Evolutionary conservation across 2,329 filamentous ascomycete genomes (phyloP), one percentile per base, ranked within the genome.

Genomic region (Graphilbum fragrans): DNA sequence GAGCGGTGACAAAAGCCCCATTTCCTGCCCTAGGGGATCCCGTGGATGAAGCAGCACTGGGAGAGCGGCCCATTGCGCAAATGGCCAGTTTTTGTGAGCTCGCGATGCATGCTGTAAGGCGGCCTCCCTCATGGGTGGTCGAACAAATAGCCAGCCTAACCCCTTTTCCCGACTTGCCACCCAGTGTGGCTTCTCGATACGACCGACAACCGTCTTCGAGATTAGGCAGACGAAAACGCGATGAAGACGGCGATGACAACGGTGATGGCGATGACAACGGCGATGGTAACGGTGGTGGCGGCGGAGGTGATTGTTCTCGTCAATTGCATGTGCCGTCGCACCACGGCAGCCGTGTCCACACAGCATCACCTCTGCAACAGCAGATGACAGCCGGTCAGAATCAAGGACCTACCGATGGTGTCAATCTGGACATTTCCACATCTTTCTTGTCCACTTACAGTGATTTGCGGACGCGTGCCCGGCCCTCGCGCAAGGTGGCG

Each of bases 61-160:
- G 18, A 23, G 33, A 39, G 25, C 37, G 35, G 32, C 41, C 31
- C 11, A 39, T 43, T 12, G 31, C 41, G 18, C 41, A 39, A 19
- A 37, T 45, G 14, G 43, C 16, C 27, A 41, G 42, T 32, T 44
- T 44, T 23, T 41, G 38, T 21, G 39, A 41, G 34, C 33, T 38
- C n/a, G 42, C 42, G 6, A 32, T 38, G 39, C 29, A 41, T 27
- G 42, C 39, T 32, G 32, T 38, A n/a, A 39, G 39, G 20, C 39
- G 43, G 17, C 16, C 43, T 32, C 12, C 36, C 2, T 18, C 42
- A 21, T 45, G 43, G 43, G 21, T 21, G 4, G 18, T 45, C 12
- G 43, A 45, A 35, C 36, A 41, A n/a, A 34, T 21, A 14, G 20
- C 32, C 3, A 43, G 33, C 18, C 37, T 41, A 33, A 37, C 43